Conservation (phyloP, 306 rosid species). For the Vigna hirtella region DNA sequence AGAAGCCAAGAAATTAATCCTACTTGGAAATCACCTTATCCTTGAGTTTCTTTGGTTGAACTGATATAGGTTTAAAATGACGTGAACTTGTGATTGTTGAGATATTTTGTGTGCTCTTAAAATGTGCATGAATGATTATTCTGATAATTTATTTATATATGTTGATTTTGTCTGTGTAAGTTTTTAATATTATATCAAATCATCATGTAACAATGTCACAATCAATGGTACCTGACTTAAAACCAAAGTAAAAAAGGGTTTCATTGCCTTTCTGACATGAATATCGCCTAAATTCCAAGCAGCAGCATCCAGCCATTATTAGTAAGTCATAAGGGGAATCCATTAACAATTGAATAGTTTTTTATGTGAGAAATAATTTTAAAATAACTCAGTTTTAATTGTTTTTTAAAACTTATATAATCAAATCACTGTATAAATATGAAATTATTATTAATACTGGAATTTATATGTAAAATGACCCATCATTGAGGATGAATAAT, state of each 20-base stretch:
- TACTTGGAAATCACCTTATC: background rate
- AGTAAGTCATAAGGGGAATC: background rate
- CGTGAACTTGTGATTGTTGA: background rate
- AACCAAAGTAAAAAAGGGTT: background rate
- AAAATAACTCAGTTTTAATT: too few species aligned
- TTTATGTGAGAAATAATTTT: too few species aligned
- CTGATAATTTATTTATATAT: background rate
- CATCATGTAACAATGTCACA: background rate
- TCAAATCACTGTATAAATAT: too few species aligned
- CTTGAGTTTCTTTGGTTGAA: slow-evolving; percentile 11
- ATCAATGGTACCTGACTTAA: background rate
- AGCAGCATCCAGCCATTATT: slow-evolving; percentile 18
- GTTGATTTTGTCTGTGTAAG: background rate
- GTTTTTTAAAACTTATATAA: too few species aligned
- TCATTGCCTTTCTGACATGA: background rate
- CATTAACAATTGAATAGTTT: background rate
- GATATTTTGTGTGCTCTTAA: background rate
- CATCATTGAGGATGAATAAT: background rate
- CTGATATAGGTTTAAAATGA: background rate
- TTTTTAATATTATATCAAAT: background rate
- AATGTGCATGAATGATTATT: background rate
- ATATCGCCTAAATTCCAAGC: slow-evolving; percentile 18
- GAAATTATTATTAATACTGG: too few species aligned
- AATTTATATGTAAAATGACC: background rate
- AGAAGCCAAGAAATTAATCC: background rate